Conservation (phyloP, 1,284 basidiomycete species). For the Leccinum griseonigrum region DNA sequence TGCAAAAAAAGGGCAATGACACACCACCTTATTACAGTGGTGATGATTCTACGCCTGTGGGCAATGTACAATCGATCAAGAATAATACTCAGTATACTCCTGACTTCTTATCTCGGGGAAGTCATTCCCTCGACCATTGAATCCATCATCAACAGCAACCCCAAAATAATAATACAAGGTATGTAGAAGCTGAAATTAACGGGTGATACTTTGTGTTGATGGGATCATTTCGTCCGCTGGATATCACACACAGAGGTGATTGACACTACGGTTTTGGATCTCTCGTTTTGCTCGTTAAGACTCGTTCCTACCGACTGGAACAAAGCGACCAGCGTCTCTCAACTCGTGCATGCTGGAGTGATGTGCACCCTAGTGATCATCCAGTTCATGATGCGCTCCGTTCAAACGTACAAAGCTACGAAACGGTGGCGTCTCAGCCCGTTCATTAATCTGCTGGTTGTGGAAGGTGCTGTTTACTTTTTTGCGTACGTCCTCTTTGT, state of each 20-base stretch:
- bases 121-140: not conserved
- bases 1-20: too few relatives aligned
- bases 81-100: slow-evolving; percentile 1
- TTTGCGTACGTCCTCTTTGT: slow-evolving; percentile 5
- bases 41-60: slow-evolving; percentile 18
- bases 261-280: not conserved
- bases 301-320: not conserved
- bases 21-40: not conserved
- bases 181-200: not conserved
- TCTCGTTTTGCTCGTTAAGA: not conserved
- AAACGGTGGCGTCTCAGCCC: slow-evolving; percentile 7
- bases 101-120: slow-evolving; percentile 6
- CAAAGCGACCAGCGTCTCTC: not conserved
- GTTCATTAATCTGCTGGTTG: slow-evolving; percentile 8
- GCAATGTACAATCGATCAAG: slow-evolving; percentile 15
- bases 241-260: not conserved
- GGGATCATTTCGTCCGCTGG: not conserved
- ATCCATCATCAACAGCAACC: slow-evolving; percentile 5
- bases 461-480: slow-evolving; percentile 17
- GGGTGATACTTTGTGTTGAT: not conserved
- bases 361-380: slow-evolving; percentile 7
- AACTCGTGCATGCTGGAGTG: slow-evolving; percentile 2
- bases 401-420: slow-evolving; percentile 8
- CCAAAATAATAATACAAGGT: not conserved
- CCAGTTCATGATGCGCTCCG: slow-evolving; percentile 5